Evolutionary conservation across 2,329 filamentous ascomycete genomes (phyloP).

Genomic region (Orbilia brochopaga): DNA sequence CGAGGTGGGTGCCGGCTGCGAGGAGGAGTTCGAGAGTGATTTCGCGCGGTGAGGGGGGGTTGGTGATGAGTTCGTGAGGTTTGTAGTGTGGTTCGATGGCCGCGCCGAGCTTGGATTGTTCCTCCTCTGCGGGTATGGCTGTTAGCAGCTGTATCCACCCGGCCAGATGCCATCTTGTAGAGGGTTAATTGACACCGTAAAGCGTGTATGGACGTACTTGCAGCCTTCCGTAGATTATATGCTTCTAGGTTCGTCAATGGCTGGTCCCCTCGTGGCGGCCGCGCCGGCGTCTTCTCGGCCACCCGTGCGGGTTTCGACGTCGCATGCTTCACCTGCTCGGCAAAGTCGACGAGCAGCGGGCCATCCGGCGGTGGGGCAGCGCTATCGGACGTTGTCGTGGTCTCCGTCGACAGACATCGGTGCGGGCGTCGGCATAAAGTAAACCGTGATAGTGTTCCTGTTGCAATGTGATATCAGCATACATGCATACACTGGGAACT

Average conservation of each 20-base stretch:
- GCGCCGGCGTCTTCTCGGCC: not conserved
- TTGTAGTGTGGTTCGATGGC: conserved; percentile 65
- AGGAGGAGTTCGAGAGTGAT: conserved; percentile 89
- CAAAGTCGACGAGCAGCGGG: conserved; percentile 41
- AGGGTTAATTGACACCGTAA: not conserved
- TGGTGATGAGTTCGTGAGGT: conserved; percentile 69
- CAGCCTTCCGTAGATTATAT: conserved; percentile 26
- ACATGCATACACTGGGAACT: not conserved
- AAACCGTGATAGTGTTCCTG: conserved; percentile 20
- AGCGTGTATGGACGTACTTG: conserved; percentile 16
- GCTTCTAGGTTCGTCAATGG: conserved; percentile 29
- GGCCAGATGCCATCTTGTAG: not conserved
- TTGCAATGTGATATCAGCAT: not conserved
- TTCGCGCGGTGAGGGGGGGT: conserved; percentile 78
- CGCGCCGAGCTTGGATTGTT: conserved; percentile 51
- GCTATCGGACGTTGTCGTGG: not conserved
- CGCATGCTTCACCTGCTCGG: conserved; percentile 24
- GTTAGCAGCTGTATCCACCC: too few relatives aligned
- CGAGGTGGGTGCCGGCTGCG: conserved; percentile 84
- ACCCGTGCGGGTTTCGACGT: not conserved
- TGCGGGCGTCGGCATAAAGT: conserved; percentile 5
- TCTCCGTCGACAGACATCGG: conserved; percentile 24
- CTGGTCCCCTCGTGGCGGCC: not conserved
- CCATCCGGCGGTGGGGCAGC: conserved; percentile 11
- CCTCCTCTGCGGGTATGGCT: conserved; percentile 41